phyloP scores from a whole-genome alignment of 768 basidiomycete genomes.

The Jaapia argillacea region DNA sequence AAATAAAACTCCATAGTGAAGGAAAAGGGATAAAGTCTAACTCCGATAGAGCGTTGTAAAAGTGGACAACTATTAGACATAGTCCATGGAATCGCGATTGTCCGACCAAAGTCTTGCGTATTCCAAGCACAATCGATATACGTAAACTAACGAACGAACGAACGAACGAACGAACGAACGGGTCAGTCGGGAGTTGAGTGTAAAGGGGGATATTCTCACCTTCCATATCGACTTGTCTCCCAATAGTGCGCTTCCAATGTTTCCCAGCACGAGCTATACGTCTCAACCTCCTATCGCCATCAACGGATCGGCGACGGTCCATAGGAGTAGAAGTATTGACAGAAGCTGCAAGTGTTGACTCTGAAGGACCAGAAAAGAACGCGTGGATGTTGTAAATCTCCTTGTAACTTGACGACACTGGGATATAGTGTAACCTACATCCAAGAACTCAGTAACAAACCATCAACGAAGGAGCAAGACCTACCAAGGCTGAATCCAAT shows the following conservation, averaged over 20 bases:
- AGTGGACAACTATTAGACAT: constrained; percentile 5
- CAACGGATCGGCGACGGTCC: constrained; percentile 27
- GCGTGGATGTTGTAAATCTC: constrained; percentile 93
- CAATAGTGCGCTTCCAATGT: constrained; percentile 82
- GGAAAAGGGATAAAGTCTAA: no score
- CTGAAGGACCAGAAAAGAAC: constrained; percentile 83
- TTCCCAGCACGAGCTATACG: constrained; percentile 90
- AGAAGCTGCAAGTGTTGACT: constrained; percentile 37
- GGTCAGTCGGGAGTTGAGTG: constrained; percentile 6
- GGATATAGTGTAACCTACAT: constrained; percentile 88
- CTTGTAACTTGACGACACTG: constrained; percentile 73
- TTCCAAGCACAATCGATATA: constrained; percentile 81
- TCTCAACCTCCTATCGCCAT: constrained; percentile 64
- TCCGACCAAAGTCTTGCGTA: constrained; percentile 82
- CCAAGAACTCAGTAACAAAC: constrained; percentile 1
- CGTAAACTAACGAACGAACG: constrained; percentile 50
- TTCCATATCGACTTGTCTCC: constrained; percentile 86
- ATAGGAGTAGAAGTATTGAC: constrained; percentile 35
- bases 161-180: background rate
- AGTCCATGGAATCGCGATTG: constrained; percentile 66
- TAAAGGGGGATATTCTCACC: constrained; percentile 34
- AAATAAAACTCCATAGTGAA: no score
- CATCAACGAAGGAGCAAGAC: constrained; percentile 10
- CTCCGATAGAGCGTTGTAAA: no score
- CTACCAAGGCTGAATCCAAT: constrained; percentile 88